phyloP scores from a whole-genome alignment of 305 asterid genomes.

The Plantago coronopus region DNA sequence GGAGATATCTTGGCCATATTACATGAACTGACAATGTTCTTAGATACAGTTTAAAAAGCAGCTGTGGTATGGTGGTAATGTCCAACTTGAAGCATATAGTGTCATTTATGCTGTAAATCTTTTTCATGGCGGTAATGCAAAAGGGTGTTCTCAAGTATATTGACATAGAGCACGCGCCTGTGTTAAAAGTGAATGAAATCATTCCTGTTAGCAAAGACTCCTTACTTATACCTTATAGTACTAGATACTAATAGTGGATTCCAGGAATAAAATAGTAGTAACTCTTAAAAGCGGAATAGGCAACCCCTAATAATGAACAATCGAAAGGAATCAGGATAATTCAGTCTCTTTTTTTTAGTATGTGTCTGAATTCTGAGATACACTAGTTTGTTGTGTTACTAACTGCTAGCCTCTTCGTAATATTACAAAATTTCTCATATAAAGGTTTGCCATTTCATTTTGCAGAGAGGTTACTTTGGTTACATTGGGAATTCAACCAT shows the following conservation, averaged over 20 bases:
- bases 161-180: no score
- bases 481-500: slow-evolving; percentile 59
- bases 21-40: neutral
- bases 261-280: neutral
- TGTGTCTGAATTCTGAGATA: neutral
- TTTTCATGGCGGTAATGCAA: neutral
- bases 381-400: neutral
- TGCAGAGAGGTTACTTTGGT: slow-evolving; percentile 60
- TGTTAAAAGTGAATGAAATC: neutral
- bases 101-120: neutral
- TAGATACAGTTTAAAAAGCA: neutral
- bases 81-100: slow-evolving; percentile 1
- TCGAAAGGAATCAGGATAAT: neutral
- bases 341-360: neutral
- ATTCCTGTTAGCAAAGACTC: neutral
- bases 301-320: neutral
- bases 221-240: no score
- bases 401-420: neutral
- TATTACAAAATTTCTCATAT: neutral
- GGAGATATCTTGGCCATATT: neutral
- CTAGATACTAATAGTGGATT: neutral
- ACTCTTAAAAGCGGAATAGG: neutral
- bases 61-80: neutral
- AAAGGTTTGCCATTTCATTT: slow-evolving; percentile 3
- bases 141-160: no score